A percentile compares a stretch with the other conserved stretches of the same genome.
Evolutionary conservation across 225 moss, liverwort and hornwort species (phyloP).

Genomic region (Anthoceros angustus): DNA sequence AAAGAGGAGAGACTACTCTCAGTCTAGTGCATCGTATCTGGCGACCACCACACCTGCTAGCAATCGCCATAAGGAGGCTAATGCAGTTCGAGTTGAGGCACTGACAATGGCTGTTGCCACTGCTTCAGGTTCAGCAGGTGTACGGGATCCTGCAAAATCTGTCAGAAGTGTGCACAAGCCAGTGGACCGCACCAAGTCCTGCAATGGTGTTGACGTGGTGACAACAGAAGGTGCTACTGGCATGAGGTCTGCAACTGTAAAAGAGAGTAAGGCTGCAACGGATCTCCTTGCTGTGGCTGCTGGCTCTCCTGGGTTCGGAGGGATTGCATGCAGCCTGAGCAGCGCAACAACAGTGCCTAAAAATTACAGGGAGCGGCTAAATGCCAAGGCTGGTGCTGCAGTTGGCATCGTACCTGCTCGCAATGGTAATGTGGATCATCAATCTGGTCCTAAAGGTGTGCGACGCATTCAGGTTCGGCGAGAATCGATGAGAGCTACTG

Average conservation of each 20-base stretch:
- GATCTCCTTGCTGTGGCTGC: slow-evolving; percentile 12
- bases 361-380: slow-evolving; percentile 46
- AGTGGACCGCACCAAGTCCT: slow-evolving; percentile 40
- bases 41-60: slow-evolving; percentile 62
- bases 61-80: slow-evolving; percentile 59
- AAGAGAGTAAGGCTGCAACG: slow-evolving; percentile 37
- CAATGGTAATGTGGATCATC: slow-evolving; percentile 32
- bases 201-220: slow-evolving; percentile 34
- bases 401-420: slow-evolving; percentile 26
- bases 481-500: slow-evolving; percentile 27
- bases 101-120: slow-evolving; percentile 34
- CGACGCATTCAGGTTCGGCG: slow-evolving; percentile 34
- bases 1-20: slow-evolving; percentile 76
- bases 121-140: slow-evolving; percentile 17
- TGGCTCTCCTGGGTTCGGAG: slow-evolving; percentile 12
- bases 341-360: slow-evolving; percentile 39
- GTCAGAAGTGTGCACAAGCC: slow-evolving; percentile 57
- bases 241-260: slow-evolving; percentile 28
- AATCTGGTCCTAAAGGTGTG: slow-evolving; percentile 44
- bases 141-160: slow-evolving; percentile 44
- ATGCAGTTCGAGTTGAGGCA: slow-evolving; percentile 54
- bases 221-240: slow-evolving; percentile 26
- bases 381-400: slow-evolving; percentile 31
- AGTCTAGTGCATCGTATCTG: slow-evolving; percentile 63
- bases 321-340: slow-evolving; percentile 41